Evolutionary conservation across 2,329 filamentous ascomycete species (phyloP).

Genomic region (Claviceps sp.): DNA sequence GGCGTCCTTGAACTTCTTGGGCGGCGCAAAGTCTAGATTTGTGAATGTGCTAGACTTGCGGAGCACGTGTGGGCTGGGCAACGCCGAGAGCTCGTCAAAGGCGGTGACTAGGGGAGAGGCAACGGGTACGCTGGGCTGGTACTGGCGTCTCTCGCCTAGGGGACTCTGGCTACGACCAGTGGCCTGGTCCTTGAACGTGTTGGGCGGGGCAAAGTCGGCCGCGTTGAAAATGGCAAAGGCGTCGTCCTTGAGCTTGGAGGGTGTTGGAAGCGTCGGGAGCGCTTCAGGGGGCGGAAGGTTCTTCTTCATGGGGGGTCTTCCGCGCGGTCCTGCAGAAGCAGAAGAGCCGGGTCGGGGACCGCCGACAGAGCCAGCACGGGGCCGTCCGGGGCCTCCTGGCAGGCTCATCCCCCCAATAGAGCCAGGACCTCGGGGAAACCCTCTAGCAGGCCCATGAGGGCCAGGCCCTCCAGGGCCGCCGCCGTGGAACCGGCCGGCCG

Average conservation of each 20-base stretch:
- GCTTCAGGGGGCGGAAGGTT: conserved; percentile 55
- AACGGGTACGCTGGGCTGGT: conserved; percentile 56
- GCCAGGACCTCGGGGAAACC: conserved; percentile 24
- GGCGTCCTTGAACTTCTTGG: conserved; percentile 54
- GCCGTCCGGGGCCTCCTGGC: conserved; percentile 35
- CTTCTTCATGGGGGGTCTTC: conserved; percentile 26
- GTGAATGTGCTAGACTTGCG: conserved; percentile 71
- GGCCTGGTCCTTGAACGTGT: conserved; percentile 50
- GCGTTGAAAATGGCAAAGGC: conserved; percentile 54
- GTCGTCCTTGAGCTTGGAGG: conserved; percentile 73
- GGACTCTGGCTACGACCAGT: conserved; percentile 56
- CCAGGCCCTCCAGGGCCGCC: conserved; percentile 18
- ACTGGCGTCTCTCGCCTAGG: conserved; percentile 53
- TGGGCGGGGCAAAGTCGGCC: conserved; percentile 77
- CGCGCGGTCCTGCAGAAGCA: conserved; percentile 37
- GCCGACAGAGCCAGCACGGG: conserved; percentile 33
- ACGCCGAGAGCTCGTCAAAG: conserved; percentile 71
- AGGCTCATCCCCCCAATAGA: conserved; percentile 36
- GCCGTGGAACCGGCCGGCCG: conserved; percentile 36
- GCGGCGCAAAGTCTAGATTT: conserved; percentile 66
- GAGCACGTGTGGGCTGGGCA: conserved; percentile 78
- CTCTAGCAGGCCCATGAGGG: conserved; percentile 13
- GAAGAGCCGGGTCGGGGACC: conserved; percentile 44
- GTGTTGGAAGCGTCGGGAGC: conserved; percentile 69
- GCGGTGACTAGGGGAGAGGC: conserved; percentile 70